phyloP scores from a whole-genome alignment of 371 early-diverging fungal species.

The Apophysomyces sp. region DNA sequence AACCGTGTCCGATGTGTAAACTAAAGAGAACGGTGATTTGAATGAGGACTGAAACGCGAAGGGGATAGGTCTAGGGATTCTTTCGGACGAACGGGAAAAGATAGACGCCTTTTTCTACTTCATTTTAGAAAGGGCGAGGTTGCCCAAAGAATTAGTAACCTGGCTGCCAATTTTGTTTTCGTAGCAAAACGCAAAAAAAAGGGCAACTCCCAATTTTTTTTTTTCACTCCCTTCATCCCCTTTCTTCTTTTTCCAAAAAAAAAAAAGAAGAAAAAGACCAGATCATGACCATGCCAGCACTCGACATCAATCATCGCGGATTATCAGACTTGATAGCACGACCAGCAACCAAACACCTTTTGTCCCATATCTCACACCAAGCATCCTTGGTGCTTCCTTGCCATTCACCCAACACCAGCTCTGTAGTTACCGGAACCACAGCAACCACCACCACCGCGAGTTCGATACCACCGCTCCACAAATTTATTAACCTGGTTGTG shows the following conservation, averaged over 20 bases:
- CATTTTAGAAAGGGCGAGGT: constrained; percentile 8
- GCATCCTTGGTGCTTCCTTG: constrained; percentile 21
- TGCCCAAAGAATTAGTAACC: constrained; percentile 1
- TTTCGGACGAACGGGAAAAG: constrained; percentile 3
- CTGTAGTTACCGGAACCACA: not conserved
- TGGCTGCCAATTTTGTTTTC: constrained; percentile 1
- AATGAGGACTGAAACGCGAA: constrained; percentile 21
- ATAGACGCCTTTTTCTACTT: not conserved
- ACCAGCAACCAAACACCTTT: constrained; percentile 16
- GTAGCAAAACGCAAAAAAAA: constrained; percentile 7
- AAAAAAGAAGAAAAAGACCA: not conserved
- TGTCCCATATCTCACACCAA: constrained; percentile 21
- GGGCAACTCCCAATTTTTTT: not conserved
- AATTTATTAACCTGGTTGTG: constrained; percentile 57
- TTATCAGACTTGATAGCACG: constrained; percentile 22
- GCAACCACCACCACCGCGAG: constrained; percentile 6
- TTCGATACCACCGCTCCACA: constrained; percentile 40
- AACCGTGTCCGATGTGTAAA: not conserved
- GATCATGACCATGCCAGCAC: not conserved
- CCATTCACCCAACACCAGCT: constrained; percentile 1
- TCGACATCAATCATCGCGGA: constrained; percentile 7
- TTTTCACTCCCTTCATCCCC: constrained; percentile 5
- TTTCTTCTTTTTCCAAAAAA: constrained; percentile 2
- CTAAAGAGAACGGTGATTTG: not conserved
- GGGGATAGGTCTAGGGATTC: constrained; percentile 6